These are phyloP conservation scores for Polyporus arcularius DNA, from an alignment of 768 basidiomycete species.

Conservation along the genomic window DNA sequence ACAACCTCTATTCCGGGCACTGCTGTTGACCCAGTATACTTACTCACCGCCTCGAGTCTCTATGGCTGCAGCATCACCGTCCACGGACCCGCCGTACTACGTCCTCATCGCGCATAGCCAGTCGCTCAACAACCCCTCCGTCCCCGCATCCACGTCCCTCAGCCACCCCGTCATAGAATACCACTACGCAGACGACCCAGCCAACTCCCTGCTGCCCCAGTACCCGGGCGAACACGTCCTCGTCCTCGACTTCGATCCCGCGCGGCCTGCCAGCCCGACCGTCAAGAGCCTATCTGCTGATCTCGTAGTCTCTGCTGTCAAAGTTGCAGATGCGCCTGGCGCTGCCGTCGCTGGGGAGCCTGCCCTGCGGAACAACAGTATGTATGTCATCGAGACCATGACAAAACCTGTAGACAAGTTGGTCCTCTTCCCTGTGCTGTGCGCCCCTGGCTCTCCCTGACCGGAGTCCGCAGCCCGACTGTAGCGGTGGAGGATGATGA, in stretches of 20 bases:
- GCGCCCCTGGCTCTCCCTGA: not conserved
- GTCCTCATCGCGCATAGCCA: slow-evolving; percentile 65
- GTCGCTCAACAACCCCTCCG: slow-evolving; percentile 38
- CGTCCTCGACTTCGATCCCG: slow-evolving; percentile 68
- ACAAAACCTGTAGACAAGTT: slow-evolving; percentile 52
- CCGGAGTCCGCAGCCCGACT: slow-evolving; percentile 10
- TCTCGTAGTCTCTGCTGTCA: slow-evolving; percentile 58
- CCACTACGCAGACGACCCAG: slow-evolving; percentile 79
- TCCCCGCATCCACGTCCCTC: slow-evolving; percentile 39
- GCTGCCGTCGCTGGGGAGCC: slow-evolving; percentile 54
- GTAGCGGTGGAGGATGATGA: slow-evolving; percentile 29
- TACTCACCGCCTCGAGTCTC: not conserved
- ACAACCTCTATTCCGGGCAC: not conserved
- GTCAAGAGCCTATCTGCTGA: slow-evolving; percentile 52
- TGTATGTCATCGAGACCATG: slow-evolving; percentile 76
- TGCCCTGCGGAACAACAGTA: slow-evolving; percentile 51
- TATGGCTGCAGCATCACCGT: slow-evolving; percentile 6
- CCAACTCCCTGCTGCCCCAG: slow-evolving; percentile 61
- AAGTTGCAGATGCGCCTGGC: slow-evolving; percentile 73
- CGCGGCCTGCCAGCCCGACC: slow-evolving; percentile 37
- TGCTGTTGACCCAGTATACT: not conserved
- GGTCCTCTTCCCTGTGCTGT: slow-evolving; percentile 16
- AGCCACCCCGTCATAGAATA: slow-evolving; percentile 77
- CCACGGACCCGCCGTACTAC: slow-evolving; percentile 56
- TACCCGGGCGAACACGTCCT: slow-evolving; percentile 69